Conservation (phyloP, 257 asterid species). For the Euphrasia confusa region DNA sequence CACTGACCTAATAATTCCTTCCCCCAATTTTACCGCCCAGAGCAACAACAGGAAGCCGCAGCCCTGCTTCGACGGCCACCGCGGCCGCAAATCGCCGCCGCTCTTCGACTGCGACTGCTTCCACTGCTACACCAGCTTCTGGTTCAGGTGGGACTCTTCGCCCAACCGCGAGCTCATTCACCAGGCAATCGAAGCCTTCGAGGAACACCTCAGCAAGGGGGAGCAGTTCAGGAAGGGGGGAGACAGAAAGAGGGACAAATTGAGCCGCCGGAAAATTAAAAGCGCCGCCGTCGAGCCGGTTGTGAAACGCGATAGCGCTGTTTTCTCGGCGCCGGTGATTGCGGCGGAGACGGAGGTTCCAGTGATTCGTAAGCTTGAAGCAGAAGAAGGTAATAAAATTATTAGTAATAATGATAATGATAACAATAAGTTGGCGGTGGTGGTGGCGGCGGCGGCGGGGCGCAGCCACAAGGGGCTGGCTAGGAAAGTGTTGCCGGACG, state of each 20-base stretch:
- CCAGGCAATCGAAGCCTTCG: slow-evolving; percentile 73
- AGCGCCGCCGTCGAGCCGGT: neutral
- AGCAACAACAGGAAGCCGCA: slow-evolving; percentile 24
- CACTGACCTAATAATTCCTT: slow-evolving; percentile 21
- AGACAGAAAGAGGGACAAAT: slow-evolving; percentile 42
- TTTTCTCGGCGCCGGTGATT: neutral
- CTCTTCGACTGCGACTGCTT: slow-evolving; percentile 66
- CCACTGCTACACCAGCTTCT: slow-evolving; percentile 62
- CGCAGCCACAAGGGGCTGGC: slow-evolving; percentile 58
- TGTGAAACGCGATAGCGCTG: neutral
- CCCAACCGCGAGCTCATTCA: slow-evolving; percentile 72
- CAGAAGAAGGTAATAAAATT: too few relatives aligned
- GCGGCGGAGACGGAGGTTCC: too few relatives aligned
- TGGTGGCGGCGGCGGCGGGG: slow-evolving; percentile 28
- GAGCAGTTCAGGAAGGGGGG: slow-evolving; percentile 26
- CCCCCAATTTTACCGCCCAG: slow-evolving; percentile 23
- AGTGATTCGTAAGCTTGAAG: too few relatives aligned
- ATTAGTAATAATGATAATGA: too few relatives aligned
- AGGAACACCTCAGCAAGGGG: slow-evolving; percentile 50
- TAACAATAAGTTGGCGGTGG: slow-evolving; percentile 1
- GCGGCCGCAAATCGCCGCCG: slow-evolving; percentile 28
- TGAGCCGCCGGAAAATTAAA: slow-evolving; percentile 31
- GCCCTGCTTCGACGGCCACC: neutral
- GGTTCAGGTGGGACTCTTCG: slow-evolving; percentile 77
- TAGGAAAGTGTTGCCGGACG: slow-evolving; percentile 84